A percentile compares a stretch with the other conserved stretches of the same genome.
Conservation (phyloP, 1,284 basidiomycete species). For the Vanrija humicola region DNA sequence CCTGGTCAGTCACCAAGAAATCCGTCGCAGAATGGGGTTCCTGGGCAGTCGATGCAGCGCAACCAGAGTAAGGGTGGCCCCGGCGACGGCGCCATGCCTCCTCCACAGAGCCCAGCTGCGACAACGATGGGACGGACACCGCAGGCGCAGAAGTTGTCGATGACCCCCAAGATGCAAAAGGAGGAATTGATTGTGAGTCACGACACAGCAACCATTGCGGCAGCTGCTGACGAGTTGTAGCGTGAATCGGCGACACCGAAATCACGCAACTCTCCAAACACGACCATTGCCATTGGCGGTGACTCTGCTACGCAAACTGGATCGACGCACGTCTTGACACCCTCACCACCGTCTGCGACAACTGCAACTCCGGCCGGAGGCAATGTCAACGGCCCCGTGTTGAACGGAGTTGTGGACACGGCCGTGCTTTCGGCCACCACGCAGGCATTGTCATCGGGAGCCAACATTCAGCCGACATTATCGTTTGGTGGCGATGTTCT, state of each 20-base stretch:
- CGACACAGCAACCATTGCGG: background rate
- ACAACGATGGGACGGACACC: slow-evolving; percentile 23
- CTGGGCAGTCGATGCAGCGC: slow-evolving; percentile 27
- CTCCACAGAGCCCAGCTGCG: slow-evolving; percentile 37
- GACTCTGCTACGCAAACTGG: slow-evolving; percentile 11
- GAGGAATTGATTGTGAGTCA: slow-evolving; percentile 31
- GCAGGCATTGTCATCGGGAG: background rate
- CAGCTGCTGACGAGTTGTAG: slow-evolving; percentile 8
- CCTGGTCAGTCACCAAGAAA: slow-evolving; percentile 13
- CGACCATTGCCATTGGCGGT: slow-evolving; percentile 16
- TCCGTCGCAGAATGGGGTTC: slow-evolving; percentile 11
- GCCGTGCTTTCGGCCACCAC: background rate
- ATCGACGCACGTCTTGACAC: slow-evolving; percentile 24
- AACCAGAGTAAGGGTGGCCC: slow-evolving; percentile 35
- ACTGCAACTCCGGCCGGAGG: slow-evolving; percentile 15
- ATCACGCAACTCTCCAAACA: slow-evolving; percentile 41
- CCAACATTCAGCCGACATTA: slow-evolving; percentile 1
- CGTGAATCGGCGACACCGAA: slow-evolving; percentile 38
- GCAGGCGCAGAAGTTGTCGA: slow-evolving; percentile 23
- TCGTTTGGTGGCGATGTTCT: slow-evolving; percentile 5
- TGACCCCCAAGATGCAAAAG: slow-evolving; percentile 22
- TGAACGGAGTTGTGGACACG: slow-evolving; percentile 3
- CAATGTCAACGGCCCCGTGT: slow-evolving; percentile 2
- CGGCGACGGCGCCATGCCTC: slow-evolving; percentile 36
- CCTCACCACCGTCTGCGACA: slow-evolving; percentile 29